Base-by-base conservation (phyloP, 176 grass and related monocot species). In the Luzula sylvatica region DNA sequence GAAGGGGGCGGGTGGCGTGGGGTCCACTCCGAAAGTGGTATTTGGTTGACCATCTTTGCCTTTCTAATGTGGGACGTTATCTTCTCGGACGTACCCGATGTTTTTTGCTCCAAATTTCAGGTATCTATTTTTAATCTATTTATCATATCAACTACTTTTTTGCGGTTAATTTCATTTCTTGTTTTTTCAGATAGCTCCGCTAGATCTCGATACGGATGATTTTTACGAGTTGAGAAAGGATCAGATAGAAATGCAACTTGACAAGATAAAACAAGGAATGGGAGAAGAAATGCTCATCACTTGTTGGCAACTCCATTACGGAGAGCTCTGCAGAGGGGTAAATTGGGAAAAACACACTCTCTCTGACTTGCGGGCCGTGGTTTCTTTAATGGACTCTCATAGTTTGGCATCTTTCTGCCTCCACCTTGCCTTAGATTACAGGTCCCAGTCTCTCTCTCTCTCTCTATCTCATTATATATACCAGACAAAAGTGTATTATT, bases 61-160 rank as follows among this genome's bases (percentile, higher is more conserved):
- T 73, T 96, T 84, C 62, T 96, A 15, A 96, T 89, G 90, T 96
- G 84, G 90, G 90, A 89, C 28, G 77, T 74, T 53, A 79, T 96
- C 63, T 96, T 96, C 77, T 82, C 58, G 42, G 63, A 82, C 12
- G 29, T 79, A 12, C 68, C 47, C 1, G 74, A 96, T 65, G 90
- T 89, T 20, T 96, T 96, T 58, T 73, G 67, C 15, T 86, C 85
- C 53, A 90, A 88, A 96, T 96, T 90, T 79, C 85, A 96, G 85
- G 85, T 95, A 9, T 35, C 30, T 35, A 35, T 35, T 35, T 35
- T 35, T 35, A 9, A 9, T 2, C 30, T 9, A 1, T 35, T 35
- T 35, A 35, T 7, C 30, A 35, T 35, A 4, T 35, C 30, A 35
- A 7, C 9, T 9, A 2, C 9, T 35, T 35, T 7, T 9, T 35